Percentiles rank a stretch among this genome's conserved stretches.
These are phyloP conservation scores for Colletotrichum sp. DNA, from an alignment of 2,329 filamentous ascomycete genomes.

Conservation along the genomic window DNA sequence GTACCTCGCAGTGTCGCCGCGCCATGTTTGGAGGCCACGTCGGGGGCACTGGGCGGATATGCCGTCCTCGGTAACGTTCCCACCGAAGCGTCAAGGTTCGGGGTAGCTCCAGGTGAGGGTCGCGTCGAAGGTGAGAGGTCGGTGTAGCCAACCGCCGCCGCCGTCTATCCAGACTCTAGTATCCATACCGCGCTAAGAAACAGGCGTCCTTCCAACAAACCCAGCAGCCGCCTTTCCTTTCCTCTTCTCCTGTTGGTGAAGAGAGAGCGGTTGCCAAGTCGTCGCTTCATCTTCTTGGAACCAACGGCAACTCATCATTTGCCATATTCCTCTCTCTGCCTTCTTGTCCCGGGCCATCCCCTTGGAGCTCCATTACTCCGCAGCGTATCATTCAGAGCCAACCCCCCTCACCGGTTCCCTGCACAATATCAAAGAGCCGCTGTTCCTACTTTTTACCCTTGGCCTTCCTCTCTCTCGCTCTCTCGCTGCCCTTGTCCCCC, in stretches of 20 bases:
- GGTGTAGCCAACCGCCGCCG: neutral
- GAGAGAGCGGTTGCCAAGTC: neutral
- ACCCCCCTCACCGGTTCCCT: neutral
- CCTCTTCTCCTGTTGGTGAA: neutral
- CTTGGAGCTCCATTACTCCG: slow-evolving; percentile 3
- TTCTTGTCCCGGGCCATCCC: neutral
- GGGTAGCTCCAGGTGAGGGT: slow-evolving; percentile 3
- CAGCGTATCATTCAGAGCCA: neutral
- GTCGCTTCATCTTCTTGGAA: neutral
- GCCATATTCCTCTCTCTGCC: neutral
- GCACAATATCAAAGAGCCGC: neutral
- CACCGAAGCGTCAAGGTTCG: neutral
- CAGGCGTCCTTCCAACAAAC: neutral
- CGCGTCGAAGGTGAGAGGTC: neutral
- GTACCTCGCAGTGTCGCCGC: neutral
- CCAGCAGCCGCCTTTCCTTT: neutral
- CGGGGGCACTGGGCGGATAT: neutral
- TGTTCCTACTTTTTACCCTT: neutral
- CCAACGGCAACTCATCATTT: neutral
- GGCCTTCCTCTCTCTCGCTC: neutral
- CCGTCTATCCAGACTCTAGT: neutral
- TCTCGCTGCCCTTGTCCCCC: neutral
- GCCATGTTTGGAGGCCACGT: neutral
- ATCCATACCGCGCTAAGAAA: neutral
- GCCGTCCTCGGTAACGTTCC: neutral